Base-by-base conservation (phyloP, 1,139 yeast genomes). In the Suhomyces bokatorum region DNA sequence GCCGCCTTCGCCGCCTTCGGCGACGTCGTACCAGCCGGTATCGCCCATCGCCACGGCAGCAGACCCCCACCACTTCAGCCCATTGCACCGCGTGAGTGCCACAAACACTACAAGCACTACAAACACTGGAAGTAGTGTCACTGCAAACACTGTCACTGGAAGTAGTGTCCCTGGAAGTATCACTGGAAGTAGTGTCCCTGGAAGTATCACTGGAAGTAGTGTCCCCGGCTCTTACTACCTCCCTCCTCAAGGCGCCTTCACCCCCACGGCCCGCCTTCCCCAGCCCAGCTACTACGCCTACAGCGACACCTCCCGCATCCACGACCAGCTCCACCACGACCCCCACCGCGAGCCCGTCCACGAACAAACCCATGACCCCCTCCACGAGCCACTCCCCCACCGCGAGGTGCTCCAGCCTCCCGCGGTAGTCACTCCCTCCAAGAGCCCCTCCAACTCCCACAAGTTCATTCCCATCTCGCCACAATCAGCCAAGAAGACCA, bases 401-500 rank as follows among this genome's bases (percentile, higher is more conserved):
- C 32, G 35, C 15, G 42, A 45, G 29, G 36, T 38, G n/a, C 45
- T 42, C 24, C 43, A 39, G 32, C 48, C 43, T 12, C 41, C 48
- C 10, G 43, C 30, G 20, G 42, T 39, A 39, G 32, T 55, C 48
- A 40, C 63, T 17, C 56, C 56, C 22, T 33, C 55, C 32, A 51
- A 44, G 38, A 40, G 44, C 14, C 43, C 45, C 2, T 37, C 43
- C 17, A 52, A 49, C 28, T 49, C 52, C 42, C 67, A 59, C 41
- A 65, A 67, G 47, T 69, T 73, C 55, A 67, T 72, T 40, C 78
- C 78, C 20, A 66, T 71, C 28, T 69, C 78, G 4, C 78, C 78
- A 3, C 77, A 77, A 20, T 64, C 74, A 4, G 58, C 70, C 35
- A 66, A 66, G 46, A 47, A 46, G 48, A 47, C 67, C 8, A 60